phyloP scores from a whole-genome alignment of 371 early-diverging fungal genomes.

The Zancudomyces culisetae region DNA sequence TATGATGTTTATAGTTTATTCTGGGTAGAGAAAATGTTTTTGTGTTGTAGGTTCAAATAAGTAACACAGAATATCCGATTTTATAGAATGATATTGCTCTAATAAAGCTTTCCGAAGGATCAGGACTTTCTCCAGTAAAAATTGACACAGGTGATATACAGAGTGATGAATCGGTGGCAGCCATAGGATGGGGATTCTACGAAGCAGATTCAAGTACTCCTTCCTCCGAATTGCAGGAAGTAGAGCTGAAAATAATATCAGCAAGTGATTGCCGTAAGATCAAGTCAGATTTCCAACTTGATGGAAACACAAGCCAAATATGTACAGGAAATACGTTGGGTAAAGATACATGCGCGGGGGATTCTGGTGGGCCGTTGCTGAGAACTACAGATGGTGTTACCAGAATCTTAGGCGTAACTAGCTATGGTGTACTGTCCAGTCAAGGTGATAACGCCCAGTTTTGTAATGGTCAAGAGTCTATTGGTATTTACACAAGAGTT shows the following conservation, averaged over 20 bases:
- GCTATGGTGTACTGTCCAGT: constrained; percentile 14
- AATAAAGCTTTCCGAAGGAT: constrained; percentile 7
- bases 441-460: background rate
- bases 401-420: constrained; percentile 19
- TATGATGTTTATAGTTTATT: background rate
- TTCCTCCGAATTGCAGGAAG: constrained; percentile 14
- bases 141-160: constrained; percentile 9
- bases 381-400: constrained; percentile 12
- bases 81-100: constrained; percentile 20
- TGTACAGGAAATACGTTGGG: constrained; percentile 24
- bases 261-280: constrained; percentile 12
- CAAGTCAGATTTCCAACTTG: constrained; percentile 13
- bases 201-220: constrained; percentile 5
- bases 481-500: constrained; percentile 1
- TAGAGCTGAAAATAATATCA: constrained; percentile 13
- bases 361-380: constrained; percentile 27
- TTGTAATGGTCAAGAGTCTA: background rate
- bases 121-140: constrained; percentile 6
- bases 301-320: constrained; percentile 12
- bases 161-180: constrained; percentile 14
- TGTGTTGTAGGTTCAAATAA: background rate
- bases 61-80: constrained; percentile 8
- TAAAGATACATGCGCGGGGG: constrained; percentile 26
- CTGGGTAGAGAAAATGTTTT: background rate
- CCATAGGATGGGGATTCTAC: constrained; percentile 28